Evolutionary conservation across 1,284 basidiomycete genomes (phyloP).

Genomic region (Trametes polyzona): DNA sequence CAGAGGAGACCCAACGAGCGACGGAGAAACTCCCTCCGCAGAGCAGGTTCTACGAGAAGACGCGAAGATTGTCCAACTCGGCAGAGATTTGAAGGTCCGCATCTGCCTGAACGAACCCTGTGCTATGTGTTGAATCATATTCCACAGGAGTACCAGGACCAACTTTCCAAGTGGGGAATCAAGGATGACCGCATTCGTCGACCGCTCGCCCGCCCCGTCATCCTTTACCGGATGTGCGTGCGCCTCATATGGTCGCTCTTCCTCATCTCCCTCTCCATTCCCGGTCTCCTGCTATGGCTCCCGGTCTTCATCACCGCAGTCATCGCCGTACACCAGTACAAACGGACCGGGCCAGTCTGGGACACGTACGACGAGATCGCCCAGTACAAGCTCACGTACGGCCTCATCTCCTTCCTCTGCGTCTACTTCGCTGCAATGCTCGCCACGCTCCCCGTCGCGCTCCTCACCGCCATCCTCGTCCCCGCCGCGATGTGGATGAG

Average conservation of each 20-base stretch:
- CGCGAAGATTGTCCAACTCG: conserved; percentile 45
- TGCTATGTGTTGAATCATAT: too few relatives aligned
- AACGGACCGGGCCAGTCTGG: conserved; percentile 77
- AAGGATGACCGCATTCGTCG: conserved; percentile 83
- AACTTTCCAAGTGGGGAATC: conserved; percentile 64
- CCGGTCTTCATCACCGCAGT: conserved; percentile 73
- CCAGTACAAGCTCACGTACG: conserved; percentile 86
- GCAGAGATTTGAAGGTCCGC: conserved; percentile 63
- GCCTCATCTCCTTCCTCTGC: conserved; percentile 68
- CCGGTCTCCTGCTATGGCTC: conserved; percentile 83
- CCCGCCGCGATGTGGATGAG: conserved; percentile 86
- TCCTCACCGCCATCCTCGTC: conserved; percentile 57
- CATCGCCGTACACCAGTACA: conserved; percentile 68
- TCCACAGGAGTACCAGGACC: conserved; percentile 72
- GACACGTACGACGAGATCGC: conserved; percentile 88
- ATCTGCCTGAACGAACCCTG: too few relatives aligned
- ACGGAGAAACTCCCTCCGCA: conserved; percentile 31
- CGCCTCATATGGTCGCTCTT: conserved; percentile 66
- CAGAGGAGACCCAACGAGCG: conserved; percentile 26
- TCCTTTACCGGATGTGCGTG: conserved; percentile 66
- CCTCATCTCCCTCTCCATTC: conserved; percentile 72
- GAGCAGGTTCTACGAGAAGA: conserved; percentile 35
- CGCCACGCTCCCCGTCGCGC: conserved; percentile 63
- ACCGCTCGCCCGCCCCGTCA: conserved; percentile 57
- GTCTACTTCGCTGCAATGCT: conserved; percentile 62